Evolutionary conservation across 371 early-diverging fungal species (phyloP).

Genomic region (Actinomucor elegans): DNA sequence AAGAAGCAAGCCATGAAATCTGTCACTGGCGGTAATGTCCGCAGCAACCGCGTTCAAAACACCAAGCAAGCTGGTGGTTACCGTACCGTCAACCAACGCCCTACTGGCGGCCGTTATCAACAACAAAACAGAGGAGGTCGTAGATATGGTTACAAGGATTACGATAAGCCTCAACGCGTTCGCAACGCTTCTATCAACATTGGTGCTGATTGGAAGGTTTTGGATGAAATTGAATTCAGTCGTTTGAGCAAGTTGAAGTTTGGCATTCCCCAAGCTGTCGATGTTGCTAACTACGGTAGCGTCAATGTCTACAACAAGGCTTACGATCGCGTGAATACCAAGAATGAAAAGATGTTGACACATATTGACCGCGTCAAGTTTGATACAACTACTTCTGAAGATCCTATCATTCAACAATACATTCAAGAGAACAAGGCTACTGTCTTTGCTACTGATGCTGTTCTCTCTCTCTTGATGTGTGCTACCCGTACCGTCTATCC

Average conservation of each 20-base stretch:
- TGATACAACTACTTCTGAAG: conserved; percentile 81
- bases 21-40: conserved; percentile 36
- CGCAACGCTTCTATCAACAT: conserved; percentile 89
- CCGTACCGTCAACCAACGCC: conserved; percentile 49
- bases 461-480: conserved; percentile 92
- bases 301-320: conserved; percentile 79
- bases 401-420: conserved; percentile 74
- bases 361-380: conserved; percentile 69
- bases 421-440: conserved; percentile 65
- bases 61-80: conserved; percentile 25
- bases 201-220: conserved; percentile 87
- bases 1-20: conserved; percentile 70
- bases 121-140: conserved; percentile 43
- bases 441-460: conserved; percentile 90
- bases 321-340: conserved; percentile 85
- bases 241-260: conserved; percentile 84
- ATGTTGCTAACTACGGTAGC: conserved; percentile 70
- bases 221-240: conserved; percentile 94
- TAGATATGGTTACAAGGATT: conserved; percentile 54
- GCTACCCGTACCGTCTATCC: conserved; percentile 90
- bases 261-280: conserved; percentile 73
- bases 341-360: conserved; percentile 75
- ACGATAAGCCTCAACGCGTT: conserved; percentile 68
- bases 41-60: conserved; percentile 37
- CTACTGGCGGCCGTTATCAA: conserved; percentile 42